Base-by-base conservation (phyloP, 2,329 filamentous ascomycete genomes). In the Colletotrichum sp. region DNA sequence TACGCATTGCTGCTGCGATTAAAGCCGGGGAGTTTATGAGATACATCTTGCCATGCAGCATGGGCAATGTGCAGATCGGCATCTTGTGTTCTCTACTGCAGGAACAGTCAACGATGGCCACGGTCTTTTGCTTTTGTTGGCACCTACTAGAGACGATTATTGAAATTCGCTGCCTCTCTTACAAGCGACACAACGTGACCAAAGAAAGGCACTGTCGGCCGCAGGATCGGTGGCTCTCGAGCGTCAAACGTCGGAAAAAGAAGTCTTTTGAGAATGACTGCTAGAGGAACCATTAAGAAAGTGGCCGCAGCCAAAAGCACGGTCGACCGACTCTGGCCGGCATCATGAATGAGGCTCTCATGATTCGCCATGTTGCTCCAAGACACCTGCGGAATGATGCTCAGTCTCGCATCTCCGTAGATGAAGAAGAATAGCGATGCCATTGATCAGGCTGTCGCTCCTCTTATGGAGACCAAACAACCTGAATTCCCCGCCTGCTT, bases 111-210 rank as follows among this genome's bases (percentile, higher is more conserved):
- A 34, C 12, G 12, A 16, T 7, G n/a, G 5, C 30, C 19, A 44
- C 22, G n/a, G 6, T 15, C 48, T 13, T 30, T 34, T 12, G 30
- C 16, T 7, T 15, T 19, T n/a, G n/a, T 44, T 32, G n/a, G 8
- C 34, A 79, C 80, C 32, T 78, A 88, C 86, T 85, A 83, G 12
- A 88, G 60, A 28, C 80, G 83, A 22, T 79, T 77, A 68, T 84
- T 80, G 71, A 88, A 88, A 66, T 81, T 79, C 44, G 82, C 79
- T 64, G 84, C 82, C 65, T 82, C 79, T 60, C 80, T 78, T 52
- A 88, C 76, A 78, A 89, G 81, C 11, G 85, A 85, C 32, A 89
- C 79, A 25, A 88, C 81, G 76, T 90, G 88, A 3, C 88, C 88
- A 55, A 89, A 77, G 34, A 86, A 80, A 1, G 88, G 88, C 39